Evolutionary conservation across 805 yeast species (phyloP).

Genomic region (Candida vaughaniae): DNA sequence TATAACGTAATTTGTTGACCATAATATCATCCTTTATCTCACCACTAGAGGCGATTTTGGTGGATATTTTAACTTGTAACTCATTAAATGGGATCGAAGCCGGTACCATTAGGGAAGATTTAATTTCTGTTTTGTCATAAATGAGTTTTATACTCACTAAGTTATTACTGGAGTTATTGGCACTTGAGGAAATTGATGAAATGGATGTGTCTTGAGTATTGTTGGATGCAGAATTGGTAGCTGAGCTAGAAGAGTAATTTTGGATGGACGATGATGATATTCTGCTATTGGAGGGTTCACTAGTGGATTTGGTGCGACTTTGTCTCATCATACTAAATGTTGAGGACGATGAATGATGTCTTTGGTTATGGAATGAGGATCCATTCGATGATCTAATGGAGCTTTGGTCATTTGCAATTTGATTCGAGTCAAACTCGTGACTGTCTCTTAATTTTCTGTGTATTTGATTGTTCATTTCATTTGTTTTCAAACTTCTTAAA

Average conservation of each 20-base stretch:
- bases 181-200: constrained; percentile 13
- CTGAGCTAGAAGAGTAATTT: constrained; percentile 5
- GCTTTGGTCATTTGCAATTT: constrained; percentile 14
- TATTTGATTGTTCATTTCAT: constrained; percentile 39
- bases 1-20: constrained; percentile 63
- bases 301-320: constrained; percentile 22
- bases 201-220: constrained; percentile 19
- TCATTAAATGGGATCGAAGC: constrained; percentile 39
- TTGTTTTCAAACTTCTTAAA: constrained; percentile 48
- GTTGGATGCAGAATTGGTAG: constrained; percentile 3
- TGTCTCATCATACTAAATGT: constrained; percentile 45
- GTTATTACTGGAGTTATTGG: constrained; percentile 10
- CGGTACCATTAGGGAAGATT: constrained; percentile 26
- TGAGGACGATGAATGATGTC: constrained; percentile 43
- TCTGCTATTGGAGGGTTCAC: constrained; percentile 17
- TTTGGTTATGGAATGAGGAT: constrained; percentile 18
- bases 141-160: constrained; percentile 27
- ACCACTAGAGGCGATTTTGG: constrained; percentile 44
- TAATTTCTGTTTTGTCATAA: constrained; percentile 31
- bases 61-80: constrained; percentile 64
- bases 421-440: constrained; percentile 17
- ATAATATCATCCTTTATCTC: constrained; percentile 56
- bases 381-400: constrained; percentile 29
- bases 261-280: constrained; percentile 19
- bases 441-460: constrained; percentile 37